A percentile compares a stretch with the other conserved stretches of the same genome.
Conservation (phyloP, 805 yeast species). For the Candida golubevii region DNA sequence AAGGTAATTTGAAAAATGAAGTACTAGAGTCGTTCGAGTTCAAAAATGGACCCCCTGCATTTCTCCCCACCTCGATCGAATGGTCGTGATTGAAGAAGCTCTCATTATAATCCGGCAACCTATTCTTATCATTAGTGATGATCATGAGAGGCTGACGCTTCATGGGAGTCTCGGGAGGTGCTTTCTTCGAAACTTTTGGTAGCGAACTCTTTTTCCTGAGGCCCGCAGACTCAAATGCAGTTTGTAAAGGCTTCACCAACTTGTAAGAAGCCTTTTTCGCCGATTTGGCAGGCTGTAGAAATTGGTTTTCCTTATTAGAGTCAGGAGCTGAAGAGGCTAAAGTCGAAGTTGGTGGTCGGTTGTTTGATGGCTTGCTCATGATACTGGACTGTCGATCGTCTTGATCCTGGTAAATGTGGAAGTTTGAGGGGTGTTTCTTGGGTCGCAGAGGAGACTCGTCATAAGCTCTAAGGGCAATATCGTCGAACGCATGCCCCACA, state of each 20-base stretch:
- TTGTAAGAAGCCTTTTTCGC: constrained; percentile 41
- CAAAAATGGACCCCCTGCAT: constrained; percentile 17
- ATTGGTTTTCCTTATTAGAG: constrained; percentile 36
- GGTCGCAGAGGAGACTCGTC: constrained; percentile 18
- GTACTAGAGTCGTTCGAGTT: constrained; percentile 30
- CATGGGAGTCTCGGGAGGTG: constrained; percentile 44
- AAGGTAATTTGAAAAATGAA: constrained; percentile 29
- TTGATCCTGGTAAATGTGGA: constrained; percentile 13
- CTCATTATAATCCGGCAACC: constrained; percentile 12
- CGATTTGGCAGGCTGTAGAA: constrained; percentile 1
- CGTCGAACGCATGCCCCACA: constrained; percentile 12
- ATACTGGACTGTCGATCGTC: constrained; percentile 2
- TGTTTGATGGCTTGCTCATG: neutral
- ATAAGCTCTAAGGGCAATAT: constrained; percentile 5
- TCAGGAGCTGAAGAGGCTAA: constrained; percentile 6
- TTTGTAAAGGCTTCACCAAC: constrained; percentile 77
- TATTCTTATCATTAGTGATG: constrained; percentile 20
- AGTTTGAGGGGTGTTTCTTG: constrained; percentile 9
- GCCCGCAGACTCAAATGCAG: constrained; percentile 77
- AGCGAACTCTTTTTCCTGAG: constrained; percentile 49
- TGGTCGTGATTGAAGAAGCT: constrained; percentile 14
- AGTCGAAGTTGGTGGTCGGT: neutral
- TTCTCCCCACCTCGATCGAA: constrained; percentile 40
- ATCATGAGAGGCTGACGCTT: constrained; percentile 39
- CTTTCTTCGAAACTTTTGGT: constrained; percentile 20